Conservation (phyloP, 2,329 filamentous ascomycete genomes). For the Epicoccum nigrum region DNA sequence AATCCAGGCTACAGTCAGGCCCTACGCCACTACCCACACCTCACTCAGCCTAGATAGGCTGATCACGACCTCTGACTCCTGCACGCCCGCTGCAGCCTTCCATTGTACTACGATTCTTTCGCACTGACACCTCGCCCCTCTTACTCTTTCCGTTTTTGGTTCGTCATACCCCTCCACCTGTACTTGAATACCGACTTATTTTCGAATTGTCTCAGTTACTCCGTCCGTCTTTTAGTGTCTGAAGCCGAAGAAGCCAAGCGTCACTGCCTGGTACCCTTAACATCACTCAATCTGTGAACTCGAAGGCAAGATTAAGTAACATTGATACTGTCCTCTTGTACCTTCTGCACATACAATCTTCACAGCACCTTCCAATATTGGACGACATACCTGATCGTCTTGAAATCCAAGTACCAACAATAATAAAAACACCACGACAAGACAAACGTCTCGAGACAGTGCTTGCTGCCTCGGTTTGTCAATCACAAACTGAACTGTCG, state of each 20-base stretch:
- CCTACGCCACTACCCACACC: conserved; percentile 36
- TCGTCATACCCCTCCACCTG: conserved; percentile 17
- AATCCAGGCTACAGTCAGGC: conserved; percentile 42
- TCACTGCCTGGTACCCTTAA: conserved; percentile 16
- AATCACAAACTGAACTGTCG: no score
- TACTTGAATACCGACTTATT: conserved; percentile 23
- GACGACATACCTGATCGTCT: background rate
- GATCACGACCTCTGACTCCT: conserved; percentile 26
- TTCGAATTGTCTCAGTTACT: conserved; percentile 32
- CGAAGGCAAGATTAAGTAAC: background rate
- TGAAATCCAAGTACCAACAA: background rate
- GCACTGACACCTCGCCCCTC: conserved; percentile 29
- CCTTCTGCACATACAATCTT: background rate
- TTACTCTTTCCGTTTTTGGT: conserved; percentile 29
- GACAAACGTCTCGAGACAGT: background rate
- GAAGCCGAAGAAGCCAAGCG: conserved; percentile 17
- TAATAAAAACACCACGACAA: background rate
- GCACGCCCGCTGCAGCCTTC: conserved; percentile 34
- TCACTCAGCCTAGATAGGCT: conserved; percentile 31
- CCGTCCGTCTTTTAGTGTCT: conserved; percentile 30
- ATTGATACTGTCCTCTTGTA: conserved; percentile 3
- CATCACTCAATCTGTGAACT: conserved; percentile 3
- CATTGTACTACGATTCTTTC: conserved; percentile 34
- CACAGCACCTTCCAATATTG: background rate
- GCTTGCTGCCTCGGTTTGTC: no score